These are phyloP conservation scores for Gautieria morchelliformis DNA, from an alignment of 768 basidiomycete genomes.

Conservation along the genomic window DNA sequence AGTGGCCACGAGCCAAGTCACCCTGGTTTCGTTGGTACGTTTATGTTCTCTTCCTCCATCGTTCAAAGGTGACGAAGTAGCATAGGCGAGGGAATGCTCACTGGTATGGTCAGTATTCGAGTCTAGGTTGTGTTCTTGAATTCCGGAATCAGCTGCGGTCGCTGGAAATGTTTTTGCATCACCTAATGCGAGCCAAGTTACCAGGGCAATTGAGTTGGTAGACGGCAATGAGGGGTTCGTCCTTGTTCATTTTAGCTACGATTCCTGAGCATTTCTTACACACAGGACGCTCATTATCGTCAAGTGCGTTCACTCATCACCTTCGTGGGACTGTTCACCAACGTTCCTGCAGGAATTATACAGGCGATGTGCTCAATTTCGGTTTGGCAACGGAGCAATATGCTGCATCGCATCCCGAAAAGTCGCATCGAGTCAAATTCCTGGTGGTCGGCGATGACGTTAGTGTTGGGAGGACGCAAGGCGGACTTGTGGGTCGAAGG, in stretches of 20 bases:
- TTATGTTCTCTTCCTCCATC: neutral
- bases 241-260: neutral
- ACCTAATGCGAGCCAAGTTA: constrained; percentile 79
- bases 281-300: constrained; percentile 71
- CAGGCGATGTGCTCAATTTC: constrained; percentile 86
- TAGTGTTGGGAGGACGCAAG: constrained; percentile 72
- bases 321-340: neutral
- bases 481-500: constrained; percentile 79
- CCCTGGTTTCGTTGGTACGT: constrained; percentile 76
- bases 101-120: constrained; percentile 31
- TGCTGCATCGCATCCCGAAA: constrained; percentile 57
- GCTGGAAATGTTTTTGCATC: constrained; percentile 88
- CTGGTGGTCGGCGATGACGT: constrained; percentile 87
- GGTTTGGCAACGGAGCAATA: constrained; percentile 84
- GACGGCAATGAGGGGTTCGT: constrained; percentile 62
- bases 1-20: constrained; percentile 90
- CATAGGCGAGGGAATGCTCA: constrained; percentile 70
- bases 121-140: neutral
- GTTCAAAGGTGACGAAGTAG: neutral
- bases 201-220: constrained; percentile 68
- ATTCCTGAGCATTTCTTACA: neutral
- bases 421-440: constrained; percentile 59
- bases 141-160: constrained; percentile 48
- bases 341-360: constrained; percentile 55
- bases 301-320: constrained; percentile 38